Base-by-base conservation (phyloP, 108 stramenopile species). In the Cyclotella cryptica region DNA sequence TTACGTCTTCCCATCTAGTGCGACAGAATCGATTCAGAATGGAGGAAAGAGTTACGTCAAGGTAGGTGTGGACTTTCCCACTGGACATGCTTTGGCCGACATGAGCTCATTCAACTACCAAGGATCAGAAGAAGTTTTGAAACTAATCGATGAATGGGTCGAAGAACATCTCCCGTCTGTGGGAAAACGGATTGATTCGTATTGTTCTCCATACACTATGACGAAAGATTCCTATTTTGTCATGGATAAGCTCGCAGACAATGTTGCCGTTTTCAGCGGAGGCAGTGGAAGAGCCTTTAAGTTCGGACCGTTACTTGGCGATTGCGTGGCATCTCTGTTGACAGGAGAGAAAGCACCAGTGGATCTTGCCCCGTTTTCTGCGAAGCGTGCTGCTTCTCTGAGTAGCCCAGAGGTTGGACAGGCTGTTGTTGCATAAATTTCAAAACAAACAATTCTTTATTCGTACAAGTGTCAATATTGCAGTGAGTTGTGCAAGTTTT, bases 221-320 rank as follows among this genome's bases (percentile, higher is more conserved):
- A 84, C 79, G 14, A 47, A 63, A 1, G 79, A 85, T 30, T 85
- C 84, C 35, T 80, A 80, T 45, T 85, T 85, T 60, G 70, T 85
- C 28, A 85, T 85, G 84, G 84, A 85, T 62, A 85, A 75, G 54
- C 41, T 85, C 1, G 62, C 79, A 0, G 51, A 69, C 19, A 71
- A 76, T 24, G 79, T 80, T 0, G 79, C 79, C 17, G 63, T 80
- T n/a, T 85, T 85, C 78, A 76, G 79, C 47, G 79, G 84, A 26
- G 84, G 79, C 21, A 72, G 70, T 51, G 79, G 84, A 39, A 39
- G 84, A 24, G 84, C 79, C 15, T 85, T 85, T 64, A 85, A 85
- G 57, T 85, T 85, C 60, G 84, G 66, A n/a, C 84, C 84, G 6
- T 47, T 80, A 39, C 28, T 85, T 15, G 84, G 84, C 17, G 84